Conservation (phyloP, 192 early-diverging fungal species). For the Coemansia sp. region DNA sequence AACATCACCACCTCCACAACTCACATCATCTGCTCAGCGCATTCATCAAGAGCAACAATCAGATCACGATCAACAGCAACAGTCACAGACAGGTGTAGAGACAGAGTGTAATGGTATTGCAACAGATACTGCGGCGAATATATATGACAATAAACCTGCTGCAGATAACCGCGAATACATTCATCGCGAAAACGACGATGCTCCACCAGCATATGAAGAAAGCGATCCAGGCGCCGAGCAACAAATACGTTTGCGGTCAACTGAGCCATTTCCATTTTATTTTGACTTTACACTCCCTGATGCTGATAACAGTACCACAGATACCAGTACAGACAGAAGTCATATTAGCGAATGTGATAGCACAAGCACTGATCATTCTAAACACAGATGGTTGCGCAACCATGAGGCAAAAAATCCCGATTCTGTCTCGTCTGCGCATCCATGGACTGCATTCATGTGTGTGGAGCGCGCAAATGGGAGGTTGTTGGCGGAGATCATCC, state of each 20-base stretch:
- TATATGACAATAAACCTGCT: conserved; percentile 29
- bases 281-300: conserved; percentile 29
- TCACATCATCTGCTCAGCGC: neutral
- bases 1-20: neutral
- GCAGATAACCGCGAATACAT: conserved; percentile 24
- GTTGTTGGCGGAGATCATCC: conserved; percentile 33
- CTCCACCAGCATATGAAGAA: conserved; percentile 48
- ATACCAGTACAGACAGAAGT: neutral
- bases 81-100: neutral
- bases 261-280: conserved; percentile 21
- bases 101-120: conserved; percentile 4
- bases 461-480: conserved; percentile 27
- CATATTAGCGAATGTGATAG: neutral
- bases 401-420: conserved; percentile 24
- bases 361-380: neutral
- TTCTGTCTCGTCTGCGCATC: conserved; percentile 7
- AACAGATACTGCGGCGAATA: conserved; percentile 6
- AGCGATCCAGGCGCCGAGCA: conserved; percentile 10
- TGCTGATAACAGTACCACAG: neutral
- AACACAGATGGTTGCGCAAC: conserved; percentile 30
- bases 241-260: conserved; percentile 12
- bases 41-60: neutral
- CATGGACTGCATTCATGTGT: conserved; percentile 34
- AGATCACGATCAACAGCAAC: neutral
- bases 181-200: conserved; percentile 17